Base-by-base conservation (phyloP, 768 basidiomycete genomes). In the Russula abietina region DNA sequence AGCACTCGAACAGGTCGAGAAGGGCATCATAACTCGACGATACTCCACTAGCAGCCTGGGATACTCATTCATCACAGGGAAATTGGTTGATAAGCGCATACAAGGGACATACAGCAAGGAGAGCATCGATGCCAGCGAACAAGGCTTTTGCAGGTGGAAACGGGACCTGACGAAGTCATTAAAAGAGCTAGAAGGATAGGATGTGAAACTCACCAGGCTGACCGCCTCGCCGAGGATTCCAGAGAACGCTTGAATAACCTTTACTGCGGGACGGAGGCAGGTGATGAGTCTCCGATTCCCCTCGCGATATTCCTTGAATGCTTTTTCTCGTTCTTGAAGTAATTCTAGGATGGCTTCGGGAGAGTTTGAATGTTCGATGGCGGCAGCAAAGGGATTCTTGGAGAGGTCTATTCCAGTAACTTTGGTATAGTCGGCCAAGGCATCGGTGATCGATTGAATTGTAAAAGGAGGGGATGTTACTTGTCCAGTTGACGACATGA, bases 21-120 rank as follows among this genome's bases (percentile, higher is more conserved):
- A 60, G 41, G 0, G 59, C 51, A 11, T 60, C 59, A 16, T 60
- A 60, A 32, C 59, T 53, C 10, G 46, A 55, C 10, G 26, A 39
- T 14, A 60, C 51, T 0, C 17, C 51, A 19, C 6, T 24, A 3
- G 59, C 51, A 24, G 38, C 32, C 59, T 61, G n/a, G 3, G 0
- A 28, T 3, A n/a, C 2, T 10, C 12, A n/a, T 19, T 28, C 28
- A 8, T 53, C 19, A 53, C 16, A 10, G 16, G 24, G 36, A 8
- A 52, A 24, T 17, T 5, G 24, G 19, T 19, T 4, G 7, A 19
- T n/a, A 55, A 4, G 9, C 1, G 4, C 5, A 24, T 30, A 8
- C 0, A 14, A 49, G n/a, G 3, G 7, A 39, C 60, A 14, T 22
- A 61, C 60, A 0, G 45, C 6, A 17, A 60, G 38, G 1, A 60